Evolutionary conservation across 352 stramenopile species (phyloP).

Genomic region (Thalassiosira mediterranea): DNA sequence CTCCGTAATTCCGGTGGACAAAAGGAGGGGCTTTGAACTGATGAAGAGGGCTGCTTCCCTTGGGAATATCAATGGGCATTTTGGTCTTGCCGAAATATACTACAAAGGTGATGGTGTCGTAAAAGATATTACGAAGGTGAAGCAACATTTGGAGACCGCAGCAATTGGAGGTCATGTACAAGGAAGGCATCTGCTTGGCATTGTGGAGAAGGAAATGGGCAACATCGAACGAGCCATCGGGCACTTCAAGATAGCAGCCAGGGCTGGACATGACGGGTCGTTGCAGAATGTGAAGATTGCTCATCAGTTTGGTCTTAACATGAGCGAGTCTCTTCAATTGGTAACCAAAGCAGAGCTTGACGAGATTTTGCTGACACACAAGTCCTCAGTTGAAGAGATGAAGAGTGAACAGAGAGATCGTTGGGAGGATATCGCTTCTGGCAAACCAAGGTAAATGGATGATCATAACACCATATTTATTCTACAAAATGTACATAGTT

Average conservation of each 20-base stretch:
- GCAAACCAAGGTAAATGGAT: no score
- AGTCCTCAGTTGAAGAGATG: neutral
- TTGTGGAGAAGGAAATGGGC: neutral
- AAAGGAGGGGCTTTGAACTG: neutral
- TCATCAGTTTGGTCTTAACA: neutral
- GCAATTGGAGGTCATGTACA: constrained; percentile 3
- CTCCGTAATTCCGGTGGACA: no score
- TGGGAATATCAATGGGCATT: constrained; percentile 1
- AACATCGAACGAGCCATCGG: neutral
- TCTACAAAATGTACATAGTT: no score
- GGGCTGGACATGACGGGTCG: neutral
- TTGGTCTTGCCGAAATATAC: neutral
- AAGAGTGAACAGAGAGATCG: constrained; percentile 24
- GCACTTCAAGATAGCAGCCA: constrained; percentile 5
- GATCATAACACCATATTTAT: no score
- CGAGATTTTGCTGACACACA: neutral
- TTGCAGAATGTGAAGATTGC: neutral
- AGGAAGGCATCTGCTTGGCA: constrained; percentile 8
- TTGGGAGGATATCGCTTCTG: no score
- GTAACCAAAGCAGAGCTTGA: constrained; percentile 11
- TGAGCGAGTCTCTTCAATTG: no score
- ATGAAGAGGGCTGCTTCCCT: neutral
- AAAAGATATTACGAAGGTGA: neutral
- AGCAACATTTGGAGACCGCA: neutral
- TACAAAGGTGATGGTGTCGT: neutral